Percentiles rank a stretch among this genome's conserved stretches.
These are phyloP conservation scores for Saccharomycopsis sp. DNA, from an alignment of 805 yeast genomes.

Conservation along the genomic window DNA sequence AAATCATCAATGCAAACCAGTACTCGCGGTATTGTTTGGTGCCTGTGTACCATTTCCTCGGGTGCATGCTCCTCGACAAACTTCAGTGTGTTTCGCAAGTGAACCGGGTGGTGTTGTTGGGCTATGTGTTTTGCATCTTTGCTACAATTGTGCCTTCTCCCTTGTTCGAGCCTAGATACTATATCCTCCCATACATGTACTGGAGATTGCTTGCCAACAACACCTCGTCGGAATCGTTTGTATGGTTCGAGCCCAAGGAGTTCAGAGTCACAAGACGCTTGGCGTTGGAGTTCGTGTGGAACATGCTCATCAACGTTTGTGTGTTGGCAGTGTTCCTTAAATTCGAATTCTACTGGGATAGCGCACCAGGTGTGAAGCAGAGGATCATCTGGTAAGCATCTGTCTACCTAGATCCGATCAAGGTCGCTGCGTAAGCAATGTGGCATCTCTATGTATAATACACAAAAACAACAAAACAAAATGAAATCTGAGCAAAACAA, in stretches of 20 bases:
- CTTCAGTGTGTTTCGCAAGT: neutral
- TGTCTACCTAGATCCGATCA: no score
- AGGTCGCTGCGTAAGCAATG: no score
- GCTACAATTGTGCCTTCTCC: constrained; percentile 81
- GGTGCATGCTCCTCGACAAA: constrained; percentile 22
- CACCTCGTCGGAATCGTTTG: constrained; percentile 31
- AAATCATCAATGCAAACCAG: constrained; percentile 43
- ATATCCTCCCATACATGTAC: constrained; percentile 67
- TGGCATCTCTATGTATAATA: no score
- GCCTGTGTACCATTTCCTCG: constrained; percentile 62
- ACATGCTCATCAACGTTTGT: constrained; percentile 42
- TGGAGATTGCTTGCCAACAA: constrained; percentile 52
- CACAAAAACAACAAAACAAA: no score
- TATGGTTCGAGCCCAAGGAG: constrained; percentile 17
- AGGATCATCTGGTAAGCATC: constrained; percentile 92
- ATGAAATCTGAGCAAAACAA: no score
- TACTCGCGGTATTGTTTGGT: constrained; percentile 42
- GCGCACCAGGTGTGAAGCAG: constrained; percentile 49
- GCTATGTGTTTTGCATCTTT: constrained; percentile 42
- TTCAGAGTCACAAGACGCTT: constrained; percentile 28
- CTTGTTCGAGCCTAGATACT: constrained; percentile 88
- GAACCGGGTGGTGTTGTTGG: constrained; percentile 33
- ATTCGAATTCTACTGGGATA: constrained; percentile 60
- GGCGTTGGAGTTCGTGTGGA: constrained; percentile 53
- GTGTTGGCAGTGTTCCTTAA: constrained; percentile 48